Evolutionary conservation across 2,329 filamentous ascomycete genomes (phyloP), one percentile per base, ranked within the genome.

Genomic region (Pseudodiploospora longispora): DNA sequence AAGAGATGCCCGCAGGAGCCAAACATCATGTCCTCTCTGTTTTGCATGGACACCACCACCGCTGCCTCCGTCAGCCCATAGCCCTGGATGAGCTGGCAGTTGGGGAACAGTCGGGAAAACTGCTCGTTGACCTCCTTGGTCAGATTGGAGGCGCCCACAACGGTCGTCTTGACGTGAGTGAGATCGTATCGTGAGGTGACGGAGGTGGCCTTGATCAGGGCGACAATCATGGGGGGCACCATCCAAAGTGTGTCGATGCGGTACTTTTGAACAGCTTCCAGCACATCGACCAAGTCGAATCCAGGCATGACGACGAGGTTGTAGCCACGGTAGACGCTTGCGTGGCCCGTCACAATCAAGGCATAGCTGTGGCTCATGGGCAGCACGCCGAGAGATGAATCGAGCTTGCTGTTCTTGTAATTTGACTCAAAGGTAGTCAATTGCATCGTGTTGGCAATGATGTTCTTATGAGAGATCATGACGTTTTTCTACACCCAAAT

Each of bases 141-240:
- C 0, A 91, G 67, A 0, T 87, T 87, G 4, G 88, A 87, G 0
- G 87, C 88, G 3, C 87, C 88, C 0, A 83, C 85, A 59, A 85
- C 87, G 8, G 88, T 62, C 1, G 68, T 61, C 6, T 67, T 68
- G 1, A 91, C 80, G 40, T 77, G 82, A 53, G 76, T 83, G 2
- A 94, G 67, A 55, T 93, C 83, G 59, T 82, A 89, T 47, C 85
- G 79, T 19, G 74, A 68, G 51, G 80, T 75, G 0, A 76, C 52
- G 0, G 77, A 65, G 36, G 74, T 71, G 53, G 79, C 82, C 50
- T 85, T 85, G 27, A 84, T 70, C 70, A 94, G 76, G 47, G 78
- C 72, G 48, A 94, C 85, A 47, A 94, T 80, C 55, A 94, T 90
- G 0, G 88, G 87, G 6, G 88, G 88, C 2, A 93, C 82, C 78